These are phyloP conservation scores for Neofusicoccum kwambonambiense DNA, from an alignment of 2,329 filamentous ascomycete species.

Conservation along the genomic window DNA sequence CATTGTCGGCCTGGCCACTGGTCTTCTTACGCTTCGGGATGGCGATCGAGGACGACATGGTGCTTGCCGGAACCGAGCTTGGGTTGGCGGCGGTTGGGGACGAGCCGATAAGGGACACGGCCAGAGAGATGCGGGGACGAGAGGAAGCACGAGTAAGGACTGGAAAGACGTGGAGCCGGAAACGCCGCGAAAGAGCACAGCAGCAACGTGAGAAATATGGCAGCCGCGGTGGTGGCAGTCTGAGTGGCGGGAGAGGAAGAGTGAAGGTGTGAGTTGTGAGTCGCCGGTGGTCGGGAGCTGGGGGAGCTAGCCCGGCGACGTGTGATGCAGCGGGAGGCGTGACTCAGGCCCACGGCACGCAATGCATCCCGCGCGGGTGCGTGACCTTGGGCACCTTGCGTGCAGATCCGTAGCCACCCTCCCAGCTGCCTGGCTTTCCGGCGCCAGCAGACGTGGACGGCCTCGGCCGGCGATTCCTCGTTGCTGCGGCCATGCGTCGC, in stretches of 20 bases:
- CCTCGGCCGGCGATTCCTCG: not conserved
- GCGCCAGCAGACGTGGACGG: not conserved
- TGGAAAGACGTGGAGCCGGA: not conserved
- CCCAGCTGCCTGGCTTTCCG: not conserved
- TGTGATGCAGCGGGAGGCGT: constrained; percentile 12
- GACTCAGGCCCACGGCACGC: constrained; percentile 17
- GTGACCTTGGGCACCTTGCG: constrained; percentile 6
- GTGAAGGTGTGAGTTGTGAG: constrained; percentile 12
- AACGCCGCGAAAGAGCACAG: constrained; percentile 3
- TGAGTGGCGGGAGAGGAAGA: not conserved
- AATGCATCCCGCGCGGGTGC: constrained; percentile 12
- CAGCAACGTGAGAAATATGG: not conserved
- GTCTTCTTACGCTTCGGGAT: constrained; percentile 56
- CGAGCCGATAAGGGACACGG: constrained; percentile 6
- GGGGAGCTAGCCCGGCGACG: constrained; percentile 10
- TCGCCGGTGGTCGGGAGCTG: constrained; percentile 12
- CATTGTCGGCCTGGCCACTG: constrained; percentile 46
- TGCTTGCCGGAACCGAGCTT: constrained; percentile 10
- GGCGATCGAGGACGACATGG: constrained; percentile 60
- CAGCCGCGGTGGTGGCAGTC: not conserved
- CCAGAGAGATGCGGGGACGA: not conserved
- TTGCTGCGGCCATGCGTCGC: not conserved
- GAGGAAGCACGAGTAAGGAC: not conserved
- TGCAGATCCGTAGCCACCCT: not conserved
- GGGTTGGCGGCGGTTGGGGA: not conserved